Base-by-base conservation (phyloP, 441 rosid species). In the Breynia disticha region DNA sequence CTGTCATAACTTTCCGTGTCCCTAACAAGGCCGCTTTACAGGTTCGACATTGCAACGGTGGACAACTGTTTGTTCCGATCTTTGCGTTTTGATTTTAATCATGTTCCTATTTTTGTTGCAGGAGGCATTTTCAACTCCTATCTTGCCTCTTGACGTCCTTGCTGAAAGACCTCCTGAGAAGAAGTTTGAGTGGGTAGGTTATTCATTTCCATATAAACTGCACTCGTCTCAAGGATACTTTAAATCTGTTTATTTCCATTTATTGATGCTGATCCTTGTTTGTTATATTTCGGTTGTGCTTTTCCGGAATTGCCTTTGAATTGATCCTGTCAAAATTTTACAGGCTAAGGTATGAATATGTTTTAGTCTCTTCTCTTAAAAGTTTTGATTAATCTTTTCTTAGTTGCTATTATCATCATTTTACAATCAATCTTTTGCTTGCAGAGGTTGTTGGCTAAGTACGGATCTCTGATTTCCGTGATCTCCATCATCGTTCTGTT, bases 11-110 rank as follows among this genome's bases (percentile, higher is more conserved):
- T 55, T 93, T 84, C 89, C 97, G 96, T 11, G 62, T 89, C 60
- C 95, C 99, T 24, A 81, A 96, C 6, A 87, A 93, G 75, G 55
- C 86, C 45, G 79, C 84, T 72, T 68, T 78, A 14, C 99, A 89
- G 99, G 99, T 93, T 67, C 51, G 58, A 37, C 57, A 41, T 53
- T 18, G 18, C 5, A 17, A 11, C 20, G 16, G 13, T 50, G 16
- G 19, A 46, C 41, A 19, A 28, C 8, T 4, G 8, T 4, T 28
- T 28, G 35, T 5, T 28, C 35, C 3, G 35, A 28, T 4, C 35
- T 9, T 28, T 28, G 5, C 8, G 35, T 28, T 5, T 28, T 28
- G 35, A 9, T 5, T 28, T 28, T 0, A 28, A 5, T 28, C 8
- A 3, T 28, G 5, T 1, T 28, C 35, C 35, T 28, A 28, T 28